phyloP scores from a whole-genome alignment of 371 early-diverging fungal species.

The Syncephalastrum monosporum region DNA sequence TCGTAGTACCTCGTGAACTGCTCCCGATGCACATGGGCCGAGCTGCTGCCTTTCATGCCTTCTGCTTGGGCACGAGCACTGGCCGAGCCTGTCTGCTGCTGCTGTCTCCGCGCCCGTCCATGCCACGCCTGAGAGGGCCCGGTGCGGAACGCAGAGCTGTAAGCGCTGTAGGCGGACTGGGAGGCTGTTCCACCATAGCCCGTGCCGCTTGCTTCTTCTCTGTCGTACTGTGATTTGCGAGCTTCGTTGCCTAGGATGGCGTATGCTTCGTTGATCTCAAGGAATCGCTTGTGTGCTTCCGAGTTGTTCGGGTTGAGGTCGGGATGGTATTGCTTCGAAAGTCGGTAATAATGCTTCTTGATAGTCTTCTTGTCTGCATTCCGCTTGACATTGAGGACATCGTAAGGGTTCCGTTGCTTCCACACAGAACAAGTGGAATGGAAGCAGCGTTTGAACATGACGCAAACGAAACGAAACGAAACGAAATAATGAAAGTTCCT shows the following conservation, averaged over 20 bases:
- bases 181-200: slow-evolving; percentile 17
- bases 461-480: slow-evolving; percentile 3
- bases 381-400: slow-evolving; percentile 50
- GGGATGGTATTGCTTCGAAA: slow-evolving; percentile 87
- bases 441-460: slow-evolving; percentile 25
- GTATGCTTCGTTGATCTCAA: slow-evolving; percentile 85
- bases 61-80: slow-evolving; percentile 47
- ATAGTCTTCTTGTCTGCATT: slow-evolving; percentile 64
- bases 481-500: not conserved
- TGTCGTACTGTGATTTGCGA: slow-evolving; percentile 79
- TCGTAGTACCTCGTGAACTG: slow-evolving; percentile 39
- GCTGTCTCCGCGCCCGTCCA: slow-evolving; percentile 25
- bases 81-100: slow-evolving; percentile 34
- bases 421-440: slow-evolving; percentile 18
- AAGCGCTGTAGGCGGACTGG: slow-evolving; percentile 5
- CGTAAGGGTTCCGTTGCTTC: slow-evolving; percentile 49
- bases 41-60: slow-evolving; percentile 12
- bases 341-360: slow-evolving; percentile 78
- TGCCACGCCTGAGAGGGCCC: slow-evolving; percentile 39
- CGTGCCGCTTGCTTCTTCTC: slow-evolving; percentile 12
- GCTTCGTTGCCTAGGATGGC: slow-evolving; percentile 73
- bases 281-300: slow-evolving; percentile 65
- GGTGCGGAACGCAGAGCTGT: slow-evolving; percentile 15
- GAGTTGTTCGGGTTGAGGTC: slow-evolving; percentile 76
- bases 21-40: slow-evolving; percentile 24